Base-by-base conservation (phyloP, 495 filamentous ascomycete species). In the Wilcoxina mikolae region DNA sequence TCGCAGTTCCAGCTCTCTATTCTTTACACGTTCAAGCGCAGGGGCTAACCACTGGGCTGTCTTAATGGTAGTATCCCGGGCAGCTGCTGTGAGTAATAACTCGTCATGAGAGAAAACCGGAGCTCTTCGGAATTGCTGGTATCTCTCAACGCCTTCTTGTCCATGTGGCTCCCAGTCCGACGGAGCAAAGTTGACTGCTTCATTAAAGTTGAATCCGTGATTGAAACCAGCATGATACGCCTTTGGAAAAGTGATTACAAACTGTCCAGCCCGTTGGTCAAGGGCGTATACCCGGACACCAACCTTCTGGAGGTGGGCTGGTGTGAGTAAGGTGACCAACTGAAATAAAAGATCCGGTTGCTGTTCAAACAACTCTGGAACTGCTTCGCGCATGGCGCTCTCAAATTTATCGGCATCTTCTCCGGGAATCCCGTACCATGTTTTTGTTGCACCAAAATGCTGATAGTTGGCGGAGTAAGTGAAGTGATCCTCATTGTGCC, bases 401-500 rank as follows among this genome's bases (percentile, higher is more conserved):
- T 99, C 91, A 59, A 99, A 96, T 54, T 87, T 89, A 62, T 87
- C 83, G 0, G 90, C 86, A 68, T 96, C 91, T 3, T 85, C 83
- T 35, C 81, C 90, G 3, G 91, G 93, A 61, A 99, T 95, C 2
- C 93, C 93, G 65, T 99, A 99, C 91, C 91, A 99, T 0, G 91
- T 99, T 69, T 99, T 99, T 0, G 93, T 99, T 0, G 90, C 85
- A 33, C 91, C 91, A 65, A 99, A 95, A 63, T 99, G 91, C 61
- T 99, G 91, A 60, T 99, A 99, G 61, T 99, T 99, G 38, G 91
- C 84, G 18, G 91, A 99, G 67, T 99, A 99, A 0, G 91, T 80
- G 61, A 94, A 95, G 62, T 99, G 91, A 66, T 99, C 91, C 66
- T 99, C 91, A 57, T 94, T 94, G 65, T 99, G 91, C 91, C 91